A percentile compares a stretch with the other conserved stretches of the same genome.
These are phyloP conservation scores for Tricladium varicosporioides DNA, from an alignment of 2,329 filamentous ascomycete species.

Conservation along the genomic window DNA sequence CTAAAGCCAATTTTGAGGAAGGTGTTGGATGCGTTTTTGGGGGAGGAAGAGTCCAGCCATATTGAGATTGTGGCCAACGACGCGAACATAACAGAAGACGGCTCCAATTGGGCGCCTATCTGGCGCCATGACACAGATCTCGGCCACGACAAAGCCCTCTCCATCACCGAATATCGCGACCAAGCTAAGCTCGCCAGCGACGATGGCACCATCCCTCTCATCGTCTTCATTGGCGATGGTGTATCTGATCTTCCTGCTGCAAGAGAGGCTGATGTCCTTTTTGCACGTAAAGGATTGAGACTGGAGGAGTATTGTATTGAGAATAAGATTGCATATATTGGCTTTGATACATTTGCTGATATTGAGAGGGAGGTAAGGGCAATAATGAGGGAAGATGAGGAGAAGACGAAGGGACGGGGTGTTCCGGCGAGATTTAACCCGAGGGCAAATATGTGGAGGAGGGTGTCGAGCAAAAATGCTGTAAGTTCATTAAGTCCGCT, in stretches of 20 bases:
- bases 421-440: slow-evolving; percentile 63
- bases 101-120: slow-evolving; percentile 60
- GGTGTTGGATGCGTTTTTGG: slow-evolving; percentile 64
- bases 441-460: slow-evolving; percentile 65
- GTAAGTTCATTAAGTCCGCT: no score
- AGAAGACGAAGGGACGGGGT: slow-evolving; percentile 58
- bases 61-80: slow-evolving; percentile 71
- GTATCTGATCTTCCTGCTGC: slow-evolving; percentile 66
- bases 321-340: slow-evolving; percentile 56
- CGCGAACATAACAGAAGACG: slow-evolving; percentile 56
- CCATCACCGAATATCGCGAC: slow-evolving; percentile 59
- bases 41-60: slow-evolving; percentile 52
- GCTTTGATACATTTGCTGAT: slow-evolving; percentile 66
- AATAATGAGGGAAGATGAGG: slow-evolving; percentile 57
- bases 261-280: slow-evolving; percentile 64
- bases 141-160: slow-evolving; percentile 66
- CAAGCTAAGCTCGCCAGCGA: slow-evolving; percentile 52
- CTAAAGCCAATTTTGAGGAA: slow-evolving; percentile 61
- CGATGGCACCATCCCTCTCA: slow-evolving; percentile 61
- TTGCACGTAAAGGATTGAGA: slow-evolving; percentile 61
- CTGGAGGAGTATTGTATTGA: slow-evolving; percentile 66
- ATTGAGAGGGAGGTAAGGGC: slow-evolving; percentile 58
- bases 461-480: slow-evolving; percentile 56
- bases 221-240: slow-evolving; percentile 69
- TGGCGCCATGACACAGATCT: slow-evolving; percentile 65